Evolutionary conservation across 441 rosid species (phyloP), one percentile per base, ranked within the genome.

Genomic region (Pelargonium fulgidum): DNA sequence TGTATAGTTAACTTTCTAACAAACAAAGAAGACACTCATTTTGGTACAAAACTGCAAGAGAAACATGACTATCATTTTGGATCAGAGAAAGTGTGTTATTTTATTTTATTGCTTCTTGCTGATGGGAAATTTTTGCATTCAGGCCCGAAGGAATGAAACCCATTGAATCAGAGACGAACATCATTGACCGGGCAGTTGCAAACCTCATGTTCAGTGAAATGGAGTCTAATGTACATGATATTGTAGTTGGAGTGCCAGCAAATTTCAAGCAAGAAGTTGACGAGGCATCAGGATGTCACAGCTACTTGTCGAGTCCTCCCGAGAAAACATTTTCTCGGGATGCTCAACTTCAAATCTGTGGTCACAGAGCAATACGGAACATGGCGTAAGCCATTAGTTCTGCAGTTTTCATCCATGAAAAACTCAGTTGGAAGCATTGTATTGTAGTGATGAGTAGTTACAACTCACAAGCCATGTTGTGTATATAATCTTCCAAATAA

Each of bases 141-240:
- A 84, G 92, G 77, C 70, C 69, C 17, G 81, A 62, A 67, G 78
- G 70, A 41, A 78, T 77, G 66, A 77, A 74, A 68, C 68, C 72
- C 47, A 67, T 54, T 3, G 98, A 93, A 79, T 73, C 77, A 26
- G 85, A 85, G 81, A 91, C 98, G 6, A 93, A 89, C 77, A 63
- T 84, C 41, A 78, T 88, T 1, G 97, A 93, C 68, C 81, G 97
- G 81, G 82, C 97, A 22, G 73, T 93, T 0, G 97, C 97, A 0
- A 88, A 81, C 64, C 85, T 91, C 68, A 81, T 91, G 80, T 93
- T 82, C 82, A 81, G 80, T 69, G 81, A 83, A 81, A 82, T 81
- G 88, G 89, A 85, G 45, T 20, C 73, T 24, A 82, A 85, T 54
- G 68, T 76, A 13, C 77, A 14, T 62, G 79, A 76, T 29, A 81